A percentile compares a stretch with the other conserved stretches of the same genome.
These are phyloP conservation scores for Mytilinidion resinicola DNA, from an alignment of 495 filamentous ascomycete genomes.

Conservation along the genomic window DNA sequence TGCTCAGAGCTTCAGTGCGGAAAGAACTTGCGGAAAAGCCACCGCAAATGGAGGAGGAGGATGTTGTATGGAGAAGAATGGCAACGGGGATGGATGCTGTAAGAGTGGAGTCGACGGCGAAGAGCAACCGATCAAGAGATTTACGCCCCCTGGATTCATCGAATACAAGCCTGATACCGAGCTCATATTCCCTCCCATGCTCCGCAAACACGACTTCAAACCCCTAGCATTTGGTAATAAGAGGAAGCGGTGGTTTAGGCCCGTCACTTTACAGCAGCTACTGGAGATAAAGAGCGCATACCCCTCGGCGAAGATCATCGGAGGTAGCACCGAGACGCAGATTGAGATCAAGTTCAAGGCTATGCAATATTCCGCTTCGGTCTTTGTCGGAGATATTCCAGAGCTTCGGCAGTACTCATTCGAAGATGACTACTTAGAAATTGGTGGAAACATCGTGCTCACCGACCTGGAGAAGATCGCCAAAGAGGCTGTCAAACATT, in stretches of 20 bases:
- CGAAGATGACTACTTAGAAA: slow-evolving; percentile 70
- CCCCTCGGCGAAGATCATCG: slow-evolving; percentile 87
- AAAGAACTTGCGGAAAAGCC: slow-evolving; percentile 50
- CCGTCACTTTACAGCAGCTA: slow-evolving; percentile 78
- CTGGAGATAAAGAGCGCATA: slow-evolving; percentile 83
- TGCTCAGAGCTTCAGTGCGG: slow-evolving; percentile 63
- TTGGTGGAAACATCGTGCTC: slow-evolving; percentile 86
- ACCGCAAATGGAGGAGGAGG: slow-evolving; percentile 56
- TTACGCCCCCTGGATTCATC: slow-evolving; percentile 81
- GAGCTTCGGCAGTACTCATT: slow-evolving; percentile 78
- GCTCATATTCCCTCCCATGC: slow-evolving; percentile 82
- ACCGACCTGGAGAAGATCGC: slow-evolving; percentile 75
- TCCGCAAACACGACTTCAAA: slow-evolving; percentile 74
- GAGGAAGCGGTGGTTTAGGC: slow-evolving; percentile 87
- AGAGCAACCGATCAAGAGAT: slow-evolving; percentile 55
- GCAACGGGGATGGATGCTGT: slow-evolving; percentile 51
- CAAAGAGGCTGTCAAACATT: slow-evolving; percentile 69
- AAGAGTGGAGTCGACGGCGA: slow-evolving; percentile 44
- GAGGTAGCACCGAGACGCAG: slow-evolving; percentile 93
- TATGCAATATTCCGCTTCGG: slow-evolving; percentile 80
- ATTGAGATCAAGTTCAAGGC: slow-evolving; percentile 99
- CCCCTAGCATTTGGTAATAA: slow-evolving; percentile 90
- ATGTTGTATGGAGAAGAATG: slow-evolving; percentile 62
- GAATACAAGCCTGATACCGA: slow-evolving; percentile 89
- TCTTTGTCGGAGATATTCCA: slow-evolving; percentile 88